phyloP scores from a whole-genome alignment of 2,329 filamentous ascomycete species.

The Penicillium sp. region DNA sequence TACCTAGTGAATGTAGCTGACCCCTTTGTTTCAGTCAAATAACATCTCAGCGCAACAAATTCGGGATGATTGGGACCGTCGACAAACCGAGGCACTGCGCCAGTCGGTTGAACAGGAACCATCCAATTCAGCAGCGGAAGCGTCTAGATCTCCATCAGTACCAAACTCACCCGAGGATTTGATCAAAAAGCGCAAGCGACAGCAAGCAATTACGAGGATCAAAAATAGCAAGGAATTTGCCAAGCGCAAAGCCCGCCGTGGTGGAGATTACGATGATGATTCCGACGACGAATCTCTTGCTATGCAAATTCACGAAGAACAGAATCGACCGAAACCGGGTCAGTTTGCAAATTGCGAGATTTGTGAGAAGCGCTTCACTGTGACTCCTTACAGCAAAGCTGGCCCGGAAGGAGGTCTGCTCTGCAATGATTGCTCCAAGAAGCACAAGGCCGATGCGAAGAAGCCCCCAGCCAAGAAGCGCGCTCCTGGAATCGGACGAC shows the following conservation, averaged over 20 bases:
- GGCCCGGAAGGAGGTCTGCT: constrained; percentile 83
- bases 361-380: constrained; percentile 85
- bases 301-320: constrained; percentile 56
- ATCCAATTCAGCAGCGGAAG: constrained; percentile 36
- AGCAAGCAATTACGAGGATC: constrained; percentile 49
- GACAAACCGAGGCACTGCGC: constrained; percentile 49
- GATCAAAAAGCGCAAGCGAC: constrained; percentile 57
- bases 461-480: constrained; percentile 54
- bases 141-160: constrained; percentile 34
- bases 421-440: constrained; percentile 76
- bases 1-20: background rate
- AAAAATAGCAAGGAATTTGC: constrained; percentile 53
- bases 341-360: constrained; percentile 86
- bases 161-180: constrained; percentile 35
- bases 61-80: constrained; percentile 57
- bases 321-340: constrained; percentile 64
- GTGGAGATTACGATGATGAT: constrained; percentile 46
- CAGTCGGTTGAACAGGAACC: constrained; percentile 31
- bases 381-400: constrained; percentile 82
- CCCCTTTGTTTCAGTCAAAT: constrained; percentile 49
- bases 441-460: constrained; percentile 66
- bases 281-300: constrained; percentile 49
- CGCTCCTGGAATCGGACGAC: constrained; percentile 59
- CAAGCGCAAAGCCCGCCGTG: constrained; percentile 44
- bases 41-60: constrained; percentile 67